Percentiles rank a stretch among this genome's conserved stretches.
phyloP scores from a whole-genome alignment of 2,329 filamentous ascomycete genomes.

The Fusarium stilboides region DNA sequence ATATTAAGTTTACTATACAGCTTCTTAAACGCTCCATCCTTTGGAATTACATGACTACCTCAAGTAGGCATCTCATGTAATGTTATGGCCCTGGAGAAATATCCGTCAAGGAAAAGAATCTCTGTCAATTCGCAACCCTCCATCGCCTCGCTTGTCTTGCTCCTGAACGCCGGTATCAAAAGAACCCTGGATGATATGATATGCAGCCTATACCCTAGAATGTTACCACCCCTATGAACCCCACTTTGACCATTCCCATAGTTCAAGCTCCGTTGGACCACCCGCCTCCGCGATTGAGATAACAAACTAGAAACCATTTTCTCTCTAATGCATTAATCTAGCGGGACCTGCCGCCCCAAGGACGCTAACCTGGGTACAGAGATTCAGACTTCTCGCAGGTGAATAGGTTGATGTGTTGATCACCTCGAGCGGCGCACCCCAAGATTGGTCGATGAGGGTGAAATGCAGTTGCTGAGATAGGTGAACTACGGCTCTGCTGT shows the following conservation, averaged over 20 bases:
- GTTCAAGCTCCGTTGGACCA: constrained; percentile 3
- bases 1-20: constrained; percentile 43
- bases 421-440: constrained; percentile 87
- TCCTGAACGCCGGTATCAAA: constrained; percentile 46
- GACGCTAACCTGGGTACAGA: constrained; percentile 50
- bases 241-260: constrained; percentile 16
- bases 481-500: constrained; percentile 82
- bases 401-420: constrained; percentile 92
- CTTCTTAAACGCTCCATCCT: constrained; percentile 12
- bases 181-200: constrained; percentile 45
- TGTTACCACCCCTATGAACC: constrained; percentile 33
- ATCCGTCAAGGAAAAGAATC: constrained; percentile 27
- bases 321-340: constrained; percentile 20
- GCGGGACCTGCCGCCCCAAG: constrained; percentile 39
- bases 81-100: constrained; percentile 19
- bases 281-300: constrained; percentile 10
- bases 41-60: constrained; percentile 32
- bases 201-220: constrained; percentile 45
- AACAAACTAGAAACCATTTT: constrained; percentile 19
- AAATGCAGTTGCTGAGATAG: constrained; percentile 92
- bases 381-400: constrained; percentile 72
- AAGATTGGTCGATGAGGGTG: constrained; percentile 95
- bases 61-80: constrained; percentile 1
- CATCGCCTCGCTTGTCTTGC: constrained; percentile 42
- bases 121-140: constrained; percentile 21